phyloP scores from a whole-genome alignment of 75 land plant species.

The Pinus tabuliformis region DNA sequence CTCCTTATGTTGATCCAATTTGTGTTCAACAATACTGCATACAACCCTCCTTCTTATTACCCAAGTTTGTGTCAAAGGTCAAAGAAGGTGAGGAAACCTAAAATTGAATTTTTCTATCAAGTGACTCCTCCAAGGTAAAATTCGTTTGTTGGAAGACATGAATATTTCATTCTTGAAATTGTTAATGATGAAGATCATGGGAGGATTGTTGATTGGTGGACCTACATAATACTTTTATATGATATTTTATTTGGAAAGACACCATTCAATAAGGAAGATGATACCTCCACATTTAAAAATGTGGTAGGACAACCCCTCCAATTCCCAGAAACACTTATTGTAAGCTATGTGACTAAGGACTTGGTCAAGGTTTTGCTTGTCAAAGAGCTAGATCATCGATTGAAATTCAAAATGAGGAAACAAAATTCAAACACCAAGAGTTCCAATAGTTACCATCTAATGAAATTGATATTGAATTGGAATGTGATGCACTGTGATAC shows the following conservation, averaged over 20 bases:
- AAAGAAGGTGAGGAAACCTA: conserved; percentile 43
- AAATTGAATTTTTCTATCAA: conserved; percentile 33
- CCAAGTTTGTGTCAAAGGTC: conserved; percentile 34
- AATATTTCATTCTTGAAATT: conserved; percentile 83
- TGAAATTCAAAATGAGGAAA: conserved; percentile 48
- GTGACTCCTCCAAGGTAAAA: conserved; percentile 65
- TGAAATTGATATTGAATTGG: too few relatives aligned
- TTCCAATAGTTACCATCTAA: too few relatives aligned
- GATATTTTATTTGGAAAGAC: conserved; percentile 81
- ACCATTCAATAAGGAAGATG: conserved; percentile 76
- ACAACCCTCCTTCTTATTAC: conserved; percentile 36
- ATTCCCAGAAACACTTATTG: conserved; percentile 55
- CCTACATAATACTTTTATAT: conserved; percentile 77
- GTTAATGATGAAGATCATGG: conserved; percentile 92
- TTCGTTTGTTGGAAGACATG: conserved; percentile 93
- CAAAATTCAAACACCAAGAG: conserved; percentile 55
- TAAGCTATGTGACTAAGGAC: conserved; percentile 54
- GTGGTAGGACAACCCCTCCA: conserved; percentile 69
- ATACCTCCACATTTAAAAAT: conserved; percentile 80
- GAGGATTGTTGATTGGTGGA: conserved; percentile 95
- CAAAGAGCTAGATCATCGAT: conserved; percentile 64
- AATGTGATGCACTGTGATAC: too few relatives aligned
- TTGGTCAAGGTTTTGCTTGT: conserved; percentile 52
- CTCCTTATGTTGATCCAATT: conserved; percentile 52
- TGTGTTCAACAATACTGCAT: conserved; percentile 49